Conservation (phyloP, 768 basidiomycete species). For the Dendrothele bispora region DNA sequence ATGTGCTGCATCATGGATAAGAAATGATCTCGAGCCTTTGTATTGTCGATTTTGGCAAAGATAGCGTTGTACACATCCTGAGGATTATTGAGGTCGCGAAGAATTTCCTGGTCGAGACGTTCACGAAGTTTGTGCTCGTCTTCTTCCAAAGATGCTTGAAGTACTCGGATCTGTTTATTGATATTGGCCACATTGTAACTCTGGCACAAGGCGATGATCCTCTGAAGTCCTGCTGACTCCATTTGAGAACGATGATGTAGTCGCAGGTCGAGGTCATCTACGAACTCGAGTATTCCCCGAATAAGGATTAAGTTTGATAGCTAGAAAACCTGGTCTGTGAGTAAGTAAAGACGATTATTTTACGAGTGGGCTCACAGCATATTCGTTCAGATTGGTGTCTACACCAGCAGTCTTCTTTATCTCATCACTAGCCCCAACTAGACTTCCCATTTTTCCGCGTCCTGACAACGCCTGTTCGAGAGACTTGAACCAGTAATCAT, state of each 20-base stretch:
- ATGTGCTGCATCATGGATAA: constrained; percentile 94
- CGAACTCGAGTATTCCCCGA: constrained; percentile 58
- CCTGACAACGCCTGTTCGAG: constrained; percentile 76
- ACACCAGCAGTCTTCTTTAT: constrained; percentile 65
- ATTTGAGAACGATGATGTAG: constrained; percentile 87
- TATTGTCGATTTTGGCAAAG: constrained; percentile 70
- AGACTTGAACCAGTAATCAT: constrained; percentile 88
- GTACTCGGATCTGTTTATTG: constrained; percentile 62
- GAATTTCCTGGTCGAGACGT: constrained; percentile 71
- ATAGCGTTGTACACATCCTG: constrained; percentile 88
- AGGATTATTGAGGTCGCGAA: constrained; percentile 76
- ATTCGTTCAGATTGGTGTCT: constrained; percentile 76
- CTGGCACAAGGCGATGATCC: constrained; percentile 69
- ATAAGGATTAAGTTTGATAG: constrained; percentile 73
- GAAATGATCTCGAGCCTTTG: constrained; percentile 81
- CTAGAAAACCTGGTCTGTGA: constrained; percentile 33
- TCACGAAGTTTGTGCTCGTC: constrained; percentile 75
- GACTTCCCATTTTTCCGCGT: constrained; percentile 90
- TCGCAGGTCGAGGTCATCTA: constrained; percentile 81
- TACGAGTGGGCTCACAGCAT: constrained; percentile 60
- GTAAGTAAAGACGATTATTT: constrained; percentile 1
- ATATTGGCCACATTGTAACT: constrained; percentile 63
- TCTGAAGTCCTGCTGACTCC: constrained; percentile 81
- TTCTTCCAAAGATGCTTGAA: constrained; percentile 64
- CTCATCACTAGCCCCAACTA: constrained; percentile 94